Evolutionary conservation across 2,329 filamentous ascomycete species (phyloP), one percentile per base, ranked within the genome.

Genomic region (Trichoderma sp.): DNA sequence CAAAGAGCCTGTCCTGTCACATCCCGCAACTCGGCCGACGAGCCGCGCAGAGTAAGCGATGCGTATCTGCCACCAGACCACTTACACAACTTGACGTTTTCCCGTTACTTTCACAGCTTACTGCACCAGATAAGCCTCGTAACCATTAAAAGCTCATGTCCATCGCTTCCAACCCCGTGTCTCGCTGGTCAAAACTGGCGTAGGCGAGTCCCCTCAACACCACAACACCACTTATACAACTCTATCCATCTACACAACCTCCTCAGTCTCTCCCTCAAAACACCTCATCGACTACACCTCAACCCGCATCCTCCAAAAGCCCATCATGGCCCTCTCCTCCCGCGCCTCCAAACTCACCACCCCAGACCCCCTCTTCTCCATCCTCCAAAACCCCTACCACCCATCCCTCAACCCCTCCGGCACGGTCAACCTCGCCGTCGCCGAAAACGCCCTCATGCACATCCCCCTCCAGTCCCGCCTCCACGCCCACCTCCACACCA

Each of bases 391-490:
- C 67, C 71, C 78, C 6, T 85, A 78, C 75, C 68, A 81, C 61
- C 75, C 78, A 0, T 55, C 69, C 3, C 68, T 71, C 3, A 81
- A 81, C 59, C 78, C 79, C 0, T 68, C 72, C 15, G 82, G 28
- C 82, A 79, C 66, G 3, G 73, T 84, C 39, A 83, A 79, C 65
- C 75, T 85, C 0, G 82, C 82, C 1, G 75, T 85, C 1, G 83
- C 83, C 6, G 83, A 85, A 70, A 85, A 85, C 69, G 72, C 73
- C 0, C 76, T 85, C 48, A 83, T 85, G 82, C 82, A 84, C 63
- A 69, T 77, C 19, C 69, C 75, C 3, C 75, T 85, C 3, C 71
- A 77, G 2, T 69, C 78, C 21, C 80, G 80, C 65, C 74, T 80
- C 34, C 78, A 81, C 68, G 68, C 69, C 2, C 77, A 78, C 51